Conservation (phyloP, 768 basidiomycete species). For the Termitomyces sp. region DNA sequence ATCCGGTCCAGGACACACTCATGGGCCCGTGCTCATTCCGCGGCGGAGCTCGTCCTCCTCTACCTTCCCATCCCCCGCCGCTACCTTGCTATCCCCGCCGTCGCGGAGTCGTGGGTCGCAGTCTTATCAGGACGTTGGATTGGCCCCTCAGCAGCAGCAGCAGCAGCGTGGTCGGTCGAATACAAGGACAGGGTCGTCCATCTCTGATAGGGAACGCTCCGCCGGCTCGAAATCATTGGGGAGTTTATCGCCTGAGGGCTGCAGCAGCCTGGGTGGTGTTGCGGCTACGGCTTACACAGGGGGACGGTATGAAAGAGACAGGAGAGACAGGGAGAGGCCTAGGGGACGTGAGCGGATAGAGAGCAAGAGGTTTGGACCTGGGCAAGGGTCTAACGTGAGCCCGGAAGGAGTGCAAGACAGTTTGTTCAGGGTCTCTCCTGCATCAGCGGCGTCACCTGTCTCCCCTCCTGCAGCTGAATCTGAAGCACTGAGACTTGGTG, state of each 20-base stretch:
- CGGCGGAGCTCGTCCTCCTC: constrained; percentile 15
- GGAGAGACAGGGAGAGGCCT: constrained; percentile 15
- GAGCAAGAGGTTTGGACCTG: constrained; percentile 24
- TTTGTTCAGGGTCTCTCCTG: constrained; percentile 14
- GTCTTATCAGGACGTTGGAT: constrained; percentile 15
- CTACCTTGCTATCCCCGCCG: constrained; percentile 21
- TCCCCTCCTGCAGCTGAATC: neutral
- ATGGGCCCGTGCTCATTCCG: constrained; percentile 12
- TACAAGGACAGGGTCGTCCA: constrained; percentile 48
- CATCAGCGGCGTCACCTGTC: constrained; percentile 2
- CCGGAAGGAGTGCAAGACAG: constrained; percentile 27
- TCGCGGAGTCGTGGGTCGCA: constrained; percentile 20
- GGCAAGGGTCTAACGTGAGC: constrained; percentile 26
- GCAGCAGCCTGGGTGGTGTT: constrained; percentile 13
- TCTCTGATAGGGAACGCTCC: constrained; percentile 41
- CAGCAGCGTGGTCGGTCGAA: constrained; percentile 48
- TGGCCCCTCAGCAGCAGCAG: neutral
- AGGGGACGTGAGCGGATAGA: constrained; percentile 39
- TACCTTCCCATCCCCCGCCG: constrained; percentile 9
- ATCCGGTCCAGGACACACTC: constrained; percentile 13
- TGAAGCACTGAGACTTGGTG: neutral
- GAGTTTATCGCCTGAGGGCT: constrained; percentile 23
- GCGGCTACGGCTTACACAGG: constrained; percentile 21
- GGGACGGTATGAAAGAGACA: constrained; percentile 27
- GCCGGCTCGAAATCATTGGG: constrained; percentile 19